Base-by-base conservation (phyloP, 305 asterid species). In the Fraxinus xanthoxyloides region DNA sequence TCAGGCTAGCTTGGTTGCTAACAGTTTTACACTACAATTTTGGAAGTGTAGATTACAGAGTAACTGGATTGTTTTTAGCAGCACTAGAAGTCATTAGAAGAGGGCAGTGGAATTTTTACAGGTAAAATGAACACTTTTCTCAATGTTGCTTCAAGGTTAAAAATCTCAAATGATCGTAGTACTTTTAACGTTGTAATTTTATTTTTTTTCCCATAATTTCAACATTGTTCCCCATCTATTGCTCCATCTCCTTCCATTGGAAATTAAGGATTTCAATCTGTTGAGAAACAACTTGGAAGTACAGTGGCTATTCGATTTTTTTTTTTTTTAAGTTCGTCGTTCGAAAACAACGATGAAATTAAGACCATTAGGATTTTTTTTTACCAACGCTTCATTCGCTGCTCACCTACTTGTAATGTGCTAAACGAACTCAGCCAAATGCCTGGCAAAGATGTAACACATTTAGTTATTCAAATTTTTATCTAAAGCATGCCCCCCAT, bases 1-100 rank as follows among this genome's bases (percentile, higher is more conserved):
- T 95, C 23, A 83, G 97, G 78, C 83, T 95, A 85, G 99, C 98
- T 28, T 95, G 99, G 98, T 65, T 95, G 80, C 97, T 91, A 77
- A 92, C 95, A 10, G 97, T 95, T 80, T 84, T 95, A 75, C 99
- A 95, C 84, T 92, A 89, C 79, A 92, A 87, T 85, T 92, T 95
- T 76, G 97, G 92, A 5, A 87, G 88, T 13, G 93, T 95, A 32
- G 98, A 95, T 83, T 87, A 90, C 89, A 90, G 97, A 85, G 87
- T 93, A 34, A 95, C 97, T 79, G 90, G 93, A 91, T 84, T 95
- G 84, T 86, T 92, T 87, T 90, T 93, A 90, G 98, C 98, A 72
- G 95, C 98, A 82, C 94, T 95, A 40, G 98, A 95, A 87, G 94
- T 95, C 82, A 89, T 92, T 46, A 88, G 98, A 87, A 95, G 98